Base-by-base conservation (phyloP, 2,329 filamentous ascomycete species). In the Penicillium hordei region DNA sequence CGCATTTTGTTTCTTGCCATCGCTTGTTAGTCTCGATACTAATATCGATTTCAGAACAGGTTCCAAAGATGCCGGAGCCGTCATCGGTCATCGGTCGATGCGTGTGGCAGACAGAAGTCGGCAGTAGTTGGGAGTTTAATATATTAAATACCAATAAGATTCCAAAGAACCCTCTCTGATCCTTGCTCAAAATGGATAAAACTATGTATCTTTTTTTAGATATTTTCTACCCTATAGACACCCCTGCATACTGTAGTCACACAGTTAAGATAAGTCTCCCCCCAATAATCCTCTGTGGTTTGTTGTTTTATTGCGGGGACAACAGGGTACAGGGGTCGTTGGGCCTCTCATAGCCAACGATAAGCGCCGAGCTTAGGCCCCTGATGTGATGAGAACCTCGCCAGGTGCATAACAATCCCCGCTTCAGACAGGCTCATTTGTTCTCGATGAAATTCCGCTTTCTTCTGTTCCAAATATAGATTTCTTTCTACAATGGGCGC, bases 301-400 rank as follows among this genome's bases (percentile, higher is more conserved):
- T 45, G 62, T 52, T 57, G 25, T 38, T 36, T 57, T 27, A 43
- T 48, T 60, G 62, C 57, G 64, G 65, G 59, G 60, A 51, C 49
- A 50, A 50, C 10, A 27, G n/a, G 33, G 48, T 8, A 46, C 44
- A 33, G 17, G 44, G 44, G 33, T 36, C 27, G 27, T 40, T 58
- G 54, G 56, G 51, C 65, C 65, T 65, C 57, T 67, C 63, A 67
- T 51, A 58, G 25, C 48, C 36, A 53, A 52, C 50, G 54, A 62
- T 70, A 73, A 64, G 70, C 70, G 70, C 71, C 67, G 60, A 64
- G 58, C 62, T 52, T 44, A 66, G 66, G 61, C 64, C 64, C 55
- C 65, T 66, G 46, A 63, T 71, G 71, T 73, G 71, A 73, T 70
- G 66, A 68, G 68, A 65, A 58, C 34, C 50, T 52, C 31, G 48